A percentile compares a stretch with the other conserved stretches of the same genome.
Conservation (phyloP, 768 basidiomycete species). For the Dictyophora rubrovolvata region DNA sequence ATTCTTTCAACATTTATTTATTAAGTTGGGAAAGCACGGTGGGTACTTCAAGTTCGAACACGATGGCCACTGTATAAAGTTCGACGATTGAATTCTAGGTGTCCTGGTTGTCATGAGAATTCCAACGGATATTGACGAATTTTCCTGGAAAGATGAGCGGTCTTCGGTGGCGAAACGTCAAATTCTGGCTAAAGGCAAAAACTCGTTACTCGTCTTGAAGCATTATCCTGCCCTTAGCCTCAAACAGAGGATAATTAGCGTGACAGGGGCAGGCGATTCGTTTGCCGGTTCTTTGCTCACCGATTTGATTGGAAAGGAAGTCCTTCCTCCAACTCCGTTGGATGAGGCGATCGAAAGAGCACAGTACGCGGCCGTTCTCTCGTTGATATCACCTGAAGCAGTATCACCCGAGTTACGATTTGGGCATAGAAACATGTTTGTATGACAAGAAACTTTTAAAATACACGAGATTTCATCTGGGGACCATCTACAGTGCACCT, state of each 20-base stretch:
- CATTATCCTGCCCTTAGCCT: constrained; percentile 59
- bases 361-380: constrained; percentile 55
- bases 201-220: constrained; percentile 49
- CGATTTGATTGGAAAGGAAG: constrained; percentile 25
- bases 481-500: background rate
- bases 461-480: background rate
- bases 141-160: constrained; percentile 41
- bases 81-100: constrained; percentile 24
- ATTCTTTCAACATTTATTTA: constrained; percentile 71
- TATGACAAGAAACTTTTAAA: background rate
- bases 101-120: constrained; percentile 55
- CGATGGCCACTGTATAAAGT: background rate
- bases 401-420: constrained; percentile 48
- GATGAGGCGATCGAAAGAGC: constrained; percentile 39
- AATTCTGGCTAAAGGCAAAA: constrained; percentile 41
- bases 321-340: constrained; percentile 31
- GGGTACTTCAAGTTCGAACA: constrained; percentile 10
- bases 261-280: constrained; percentile 90
- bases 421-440: background rate
- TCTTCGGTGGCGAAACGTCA: constrained; percentile 38
- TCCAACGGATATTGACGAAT: constrained; percentile 27
- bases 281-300: constrained; percentile 81
- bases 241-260: constrained; percentile 40
- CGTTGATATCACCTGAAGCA: constrained; percentile 45
- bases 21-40: constrained; percentile 68